Conservation (phyloP, 306 rosid species). For the Pterocarpus macrocarpus region DNA sequence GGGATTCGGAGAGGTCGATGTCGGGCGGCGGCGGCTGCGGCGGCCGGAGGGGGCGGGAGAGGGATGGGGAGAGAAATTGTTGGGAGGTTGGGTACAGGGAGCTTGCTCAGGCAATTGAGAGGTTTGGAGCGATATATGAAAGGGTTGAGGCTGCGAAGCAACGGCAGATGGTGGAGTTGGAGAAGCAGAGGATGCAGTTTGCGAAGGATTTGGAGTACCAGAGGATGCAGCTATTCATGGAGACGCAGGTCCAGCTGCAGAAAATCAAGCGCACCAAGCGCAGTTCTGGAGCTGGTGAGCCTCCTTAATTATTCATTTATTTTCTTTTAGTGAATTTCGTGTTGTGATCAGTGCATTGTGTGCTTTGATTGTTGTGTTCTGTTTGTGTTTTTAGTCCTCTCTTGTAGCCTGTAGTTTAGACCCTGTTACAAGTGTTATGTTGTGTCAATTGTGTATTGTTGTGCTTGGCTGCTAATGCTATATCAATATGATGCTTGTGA, state of each 20-base stretch:
- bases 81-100: slow-evolving; percentile 54
- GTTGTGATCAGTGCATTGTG: neutral
- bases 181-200: slow-evolving; percentile 84
- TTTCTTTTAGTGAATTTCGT: neutral
- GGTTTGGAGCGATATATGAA: slow-evolving; percentile 67
- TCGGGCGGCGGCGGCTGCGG: slow-evolving; percentile 43
- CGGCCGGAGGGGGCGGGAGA: slow-evolving; percentile 38
- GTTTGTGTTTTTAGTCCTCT: neutral
- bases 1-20: slow-evolving; percentile 53
- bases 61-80: neutral
- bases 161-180: slow-evolving; percentile 80
- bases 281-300: slow-evolving; percentile 61
- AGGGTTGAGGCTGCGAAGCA: slow-evolving; percentile 75
- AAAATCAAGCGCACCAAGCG: slow-evolving; percentile 71
- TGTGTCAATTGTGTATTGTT: slow-evolving; percentile 23
- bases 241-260: slow-evolving; percentile 71
- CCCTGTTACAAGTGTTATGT: slow-evolving; percentile 1
- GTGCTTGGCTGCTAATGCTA: neutral
- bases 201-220: slow-evolving; percentile 80
- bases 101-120: slow-evolving; percentile 71
- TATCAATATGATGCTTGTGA: neutral
- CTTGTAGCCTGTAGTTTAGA: neutral
- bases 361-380: neutral
- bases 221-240: slow-evolving; percentile 76
- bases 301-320: neutral